Evolutionary conservation across 1,284 basidiomycete genomes (phyloP).

Genomic region (Trichosporon faecale): DNA sequence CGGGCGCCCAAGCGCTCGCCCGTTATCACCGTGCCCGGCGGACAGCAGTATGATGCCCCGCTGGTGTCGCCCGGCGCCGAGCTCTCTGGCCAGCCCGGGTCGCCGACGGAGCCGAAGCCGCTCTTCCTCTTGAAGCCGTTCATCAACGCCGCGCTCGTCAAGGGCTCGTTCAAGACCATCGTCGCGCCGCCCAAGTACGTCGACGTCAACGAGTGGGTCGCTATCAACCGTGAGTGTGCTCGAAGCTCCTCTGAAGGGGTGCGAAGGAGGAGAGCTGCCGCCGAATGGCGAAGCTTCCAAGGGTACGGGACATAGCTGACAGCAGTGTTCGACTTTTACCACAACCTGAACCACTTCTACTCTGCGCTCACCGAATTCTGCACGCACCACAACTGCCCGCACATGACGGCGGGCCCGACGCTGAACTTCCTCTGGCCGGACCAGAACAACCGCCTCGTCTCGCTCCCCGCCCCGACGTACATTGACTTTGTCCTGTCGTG

Average conservation of each 20-base stretch:
- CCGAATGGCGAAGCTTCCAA: no score
- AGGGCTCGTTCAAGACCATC: slow-evolving; percentile 98
- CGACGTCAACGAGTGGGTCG: slow-evolving; percentile 98
- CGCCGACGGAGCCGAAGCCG: slow-evolving; percentile 53
- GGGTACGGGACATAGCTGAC: slow-evolving; percentile 15
- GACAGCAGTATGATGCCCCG: slow-evolving; percentile 37
- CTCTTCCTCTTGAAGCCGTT: slow-evolving; percentile 93
- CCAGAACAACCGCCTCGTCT: slow-evolving; percentile 86
- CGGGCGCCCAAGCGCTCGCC: slow-evolving; percentile 50
- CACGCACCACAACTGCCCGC: slow-evolving; percentile 80
- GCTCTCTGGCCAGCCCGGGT: slow-evolving; percentile 25
- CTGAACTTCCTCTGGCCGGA: slow-evolving; percentile 99
- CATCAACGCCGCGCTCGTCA: slow-evolving; percentile 93
- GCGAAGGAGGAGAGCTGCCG: no score
- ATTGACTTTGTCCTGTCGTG: slow-evolving; percentile 99
- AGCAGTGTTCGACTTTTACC: slow-evolving; percentile 90
- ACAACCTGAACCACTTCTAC: slow-evolving; percentile 96
- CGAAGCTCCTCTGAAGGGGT: not conserved
- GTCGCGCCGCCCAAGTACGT: slow-evolving; percentile 96
- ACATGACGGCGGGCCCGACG: slow-evolving; percentile 89
- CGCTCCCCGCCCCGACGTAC: slow-evolving; percentile 92
- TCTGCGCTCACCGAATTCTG: slow-evolving; percentile 93
- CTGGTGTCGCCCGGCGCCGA: slow-evolving; percentile 43
- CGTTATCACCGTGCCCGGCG: slow-evolving; percentile 24
- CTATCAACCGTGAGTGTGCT: slow-evolving; percentile 76